Evolutionary conservation across 169 alveolate species (phyloP), one percentile per base, ranked within the genome.

Genomic region (Cyclospora cayetanensis): DNA sequence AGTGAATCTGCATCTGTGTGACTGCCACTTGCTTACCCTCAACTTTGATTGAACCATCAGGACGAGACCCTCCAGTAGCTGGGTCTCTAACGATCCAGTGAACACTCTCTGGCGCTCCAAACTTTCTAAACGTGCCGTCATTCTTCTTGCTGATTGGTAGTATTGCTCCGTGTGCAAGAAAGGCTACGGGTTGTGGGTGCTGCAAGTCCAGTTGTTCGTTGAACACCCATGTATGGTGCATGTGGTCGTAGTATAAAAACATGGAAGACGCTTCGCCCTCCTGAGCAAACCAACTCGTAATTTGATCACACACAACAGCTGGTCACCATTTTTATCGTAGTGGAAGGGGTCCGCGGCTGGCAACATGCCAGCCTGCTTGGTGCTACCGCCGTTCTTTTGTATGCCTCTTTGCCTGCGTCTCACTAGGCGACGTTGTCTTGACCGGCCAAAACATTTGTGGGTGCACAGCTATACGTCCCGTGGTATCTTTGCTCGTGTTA

Each of bases 201-300:
- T 31, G 2, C 72, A 86, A 53, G 77, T 86, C 76, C 86, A 86
- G 27, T 25, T 68, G 63, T 52, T 46, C 27, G 84, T 86, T 86
- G 86, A 86, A 86, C 25, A 86, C 86, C 92, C 92, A 86, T 18
- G 92, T 86, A 42, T 86, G 92, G 42, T 86, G 92, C 60, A 77
- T 86, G 76, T 86, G 92, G 46, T 86, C 92, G 86, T 86, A 86
- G 63, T 65, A 86, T 63, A 86, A 29, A 35, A 39, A 86, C 39
- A 46, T 42, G 12, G 84, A 72, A 7, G 84, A 72, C 5, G n/a
- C 34, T 11, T 39, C 41, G 4, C 63, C 84, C 27, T 72, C 84
- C 84, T 72, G 42, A 72, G 1, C 50, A 9, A n/a, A n/a, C n/a
- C n/a, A n/a, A n/a, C n/a, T n/a, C n/a, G n/a, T n/a, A n/a, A n/a